Evolutionary conservation across 202 grass and related monocot species (phyloP), one percentile per base, ranked within the genome.

Genomic region (Saccharum hybrid): DNA sequence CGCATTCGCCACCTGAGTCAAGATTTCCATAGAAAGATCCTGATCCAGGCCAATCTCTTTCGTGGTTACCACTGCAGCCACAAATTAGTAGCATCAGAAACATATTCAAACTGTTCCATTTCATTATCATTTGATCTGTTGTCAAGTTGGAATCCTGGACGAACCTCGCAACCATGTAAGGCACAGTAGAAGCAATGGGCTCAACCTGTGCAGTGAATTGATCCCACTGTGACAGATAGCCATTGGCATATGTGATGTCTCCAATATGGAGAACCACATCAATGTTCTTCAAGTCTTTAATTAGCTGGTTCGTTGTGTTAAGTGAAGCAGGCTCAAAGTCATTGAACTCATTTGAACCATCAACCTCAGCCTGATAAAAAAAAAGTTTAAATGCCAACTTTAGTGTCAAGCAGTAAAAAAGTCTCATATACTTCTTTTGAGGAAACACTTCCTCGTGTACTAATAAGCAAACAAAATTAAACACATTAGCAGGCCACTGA

Each of bases 151-250:
- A 59, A 39, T 71, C 36, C 26, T 68, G 59, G 36, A 74, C 86
- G 23, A 78, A 94, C 92, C 93, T 98, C 81, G 83, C 96, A 68
- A 98, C 48, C 96, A 98, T 95, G 71, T 95, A 98, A 81, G 92
- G 96, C 19, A 95, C 85, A 62, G 76, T 83, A 19, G 96, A 88
- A 34, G 96, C 90, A 81, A 98, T 91, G 48, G 96, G 90, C 79
- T 98, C 96, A 68, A 95, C 81, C 62, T 94, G 96, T 75, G 92
- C 92, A 1, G 92, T 98, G 67, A 98, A 98, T 88, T 98, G 92
- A 86, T 98, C 96, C 92, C 96, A 98, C 48, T 98, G 96, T 80
- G 96, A 98, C 3, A 98, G 77, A 76, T 98, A 98, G 42, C 96
- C 96, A 88, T 85, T 95, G 48, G 95, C 92, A 63, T 98, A 98